A percentile compares a stretch with the other conserved stretches of the same genome.
phyloP scores from a whole-genome alignment of 2,329 filamentous ascomycete species.

The Lojkania enalia region DNA sequence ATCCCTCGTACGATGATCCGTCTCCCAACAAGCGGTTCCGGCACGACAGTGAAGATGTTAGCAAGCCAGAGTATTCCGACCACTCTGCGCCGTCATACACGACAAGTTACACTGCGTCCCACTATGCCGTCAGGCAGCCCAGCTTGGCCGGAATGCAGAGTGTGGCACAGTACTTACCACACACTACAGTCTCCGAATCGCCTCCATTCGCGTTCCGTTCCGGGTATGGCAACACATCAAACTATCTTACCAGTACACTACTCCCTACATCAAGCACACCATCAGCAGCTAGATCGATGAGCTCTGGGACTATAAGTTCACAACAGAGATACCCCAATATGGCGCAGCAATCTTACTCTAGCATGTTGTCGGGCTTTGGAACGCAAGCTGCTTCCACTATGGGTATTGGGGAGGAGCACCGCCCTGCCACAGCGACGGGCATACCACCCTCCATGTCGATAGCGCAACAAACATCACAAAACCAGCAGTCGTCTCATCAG shows the following conservation, averaged over 20 bases:
- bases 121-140: constrained; percentile 2
- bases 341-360: constrained; percentile 2
- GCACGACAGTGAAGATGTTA: constrained; percentile 9
- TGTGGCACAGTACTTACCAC: constrained; percentile 2
- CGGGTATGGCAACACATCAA: not conserved
- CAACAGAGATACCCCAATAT: constrained; percentile 7
- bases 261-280: constrained; percentile 1
- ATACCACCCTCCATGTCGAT: constrained; percentile 2
- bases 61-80: constrained; percentile 10
- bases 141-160: constrained; percentile 2
- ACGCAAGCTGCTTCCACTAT: not conserved
- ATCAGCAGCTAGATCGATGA: constrained; percentile 1
- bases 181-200: not conserved
- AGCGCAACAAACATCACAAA: constrained; percentile 4
- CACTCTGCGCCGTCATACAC: constrained; percentile 1
- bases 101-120: constrained; percentile 3
- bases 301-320: not conserved
- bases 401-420: constrained; percentile 1
- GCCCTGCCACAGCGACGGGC: constrained; percentile 2
- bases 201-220: constrained; percentile 1
- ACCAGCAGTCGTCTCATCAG: constrained; percentile 2
- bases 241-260: not conserved
- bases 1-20: constrained; percentile 7
- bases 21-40: constrained; percentile 14
- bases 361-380: constrained; percentile 2